These are phyloP conservation scores for Gynochthodes officinalis DNA, from an alignment of 257 asterid genomes.

Conservation along the genomic window DNA sequence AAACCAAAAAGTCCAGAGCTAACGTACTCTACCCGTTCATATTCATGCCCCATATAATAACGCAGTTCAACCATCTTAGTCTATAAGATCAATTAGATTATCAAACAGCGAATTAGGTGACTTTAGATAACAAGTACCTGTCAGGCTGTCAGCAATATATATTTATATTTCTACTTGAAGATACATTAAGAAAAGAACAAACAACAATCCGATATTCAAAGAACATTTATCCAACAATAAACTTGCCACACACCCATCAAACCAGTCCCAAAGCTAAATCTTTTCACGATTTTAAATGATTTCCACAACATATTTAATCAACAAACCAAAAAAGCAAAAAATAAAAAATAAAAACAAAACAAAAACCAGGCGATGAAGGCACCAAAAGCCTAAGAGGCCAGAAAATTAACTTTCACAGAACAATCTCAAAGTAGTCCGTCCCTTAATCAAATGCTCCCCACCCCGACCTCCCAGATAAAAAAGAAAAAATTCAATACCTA, in stretches of 20 bases:
- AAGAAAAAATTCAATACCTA: conserved; percentile 5
- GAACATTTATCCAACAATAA: background rate
- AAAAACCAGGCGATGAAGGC: conserved; percentile 3
- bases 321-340: background rate
- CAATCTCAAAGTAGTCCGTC: background rate
- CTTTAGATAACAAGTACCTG: conserved; percentile 9
- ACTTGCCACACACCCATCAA: background rate
- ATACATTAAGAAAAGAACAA: background rate
- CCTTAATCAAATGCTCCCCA: background rate
- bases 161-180: background rate
- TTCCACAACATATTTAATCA: background rate
- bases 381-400: background rate
- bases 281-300: background rate
- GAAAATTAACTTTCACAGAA: background rate
- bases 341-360: background rate
- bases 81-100: conserved; percentile 16
- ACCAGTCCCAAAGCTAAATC: background rate
- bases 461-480: background rate
- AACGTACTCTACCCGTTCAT: background rate
- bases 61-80: conserved; percentile 15
- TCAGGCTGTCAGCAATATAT: background rate
- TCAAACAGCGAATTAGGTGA: conserved; percentile 14
- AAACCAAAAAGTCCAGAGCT: background rate
- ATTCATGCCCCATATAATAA: background rate
- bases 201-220: background rate